Evolutionary conservation across 2,329 filamentous ascomycete species (phyloP).

Genomic region (Sporothrix mexicana): DNA sequence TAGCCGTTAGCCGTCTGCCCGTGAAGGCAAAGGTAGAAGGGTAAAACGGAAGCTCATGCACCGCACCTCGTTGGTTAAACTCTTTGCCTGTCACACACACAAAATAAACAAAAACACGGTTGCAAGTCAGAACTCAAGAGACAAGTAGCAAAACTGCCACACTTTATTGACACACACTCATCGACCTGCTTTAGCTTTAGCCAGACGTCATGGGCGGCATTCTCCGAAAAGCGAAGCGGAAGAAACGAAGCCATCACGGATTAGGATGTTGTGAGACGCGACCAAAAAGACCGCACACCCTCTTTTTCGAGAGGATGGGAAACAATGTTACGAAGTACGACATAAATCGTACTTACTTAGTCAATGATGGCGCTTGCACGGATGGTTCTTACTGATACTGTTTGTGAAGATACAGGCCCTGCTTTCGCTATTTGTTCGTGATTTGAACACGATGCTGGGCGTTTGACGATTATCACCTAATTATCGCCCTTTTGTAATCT

Average conservation of each 20-base stretch:
- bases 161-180: neutral
- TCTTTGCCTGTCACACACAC: neutral
- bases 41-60: slow-evolving; percentile 14
- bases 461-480: neutral
- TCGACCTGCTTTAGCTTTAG: neutral
- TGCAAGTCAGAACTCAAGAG: neutral
- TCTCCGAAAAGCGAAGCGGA: neutral
- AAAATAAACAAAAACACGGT: neutral
- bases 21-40: slow-evolving; percentile 3
- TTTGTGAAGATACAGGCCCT: neutral
- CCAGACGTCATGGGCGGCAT: slow-evolving; percentile 10
- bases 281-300: slow-evolving; percentile 22
- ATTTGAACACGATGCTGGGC: neutral
- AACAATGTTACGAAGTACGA: too few relatives aligned
- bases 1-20: neutral
- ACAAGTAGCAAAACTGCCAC: neutral
- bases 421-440: neutral
- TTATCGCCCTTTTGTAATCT: neutral
- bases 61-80: neutral
- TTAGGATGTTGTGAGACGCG: neutral
- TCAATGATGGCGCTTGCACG: too few relatives aligned
- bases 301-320: neutral
- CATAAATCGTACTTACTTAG: too few relatives aligned
- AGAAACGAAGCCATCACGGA: neutral
- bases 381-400: neutral